phyloP scores from a whole-genome alignment of 768 basidiomycete genomes.

The Auriscalpium microsporum region DNA sequence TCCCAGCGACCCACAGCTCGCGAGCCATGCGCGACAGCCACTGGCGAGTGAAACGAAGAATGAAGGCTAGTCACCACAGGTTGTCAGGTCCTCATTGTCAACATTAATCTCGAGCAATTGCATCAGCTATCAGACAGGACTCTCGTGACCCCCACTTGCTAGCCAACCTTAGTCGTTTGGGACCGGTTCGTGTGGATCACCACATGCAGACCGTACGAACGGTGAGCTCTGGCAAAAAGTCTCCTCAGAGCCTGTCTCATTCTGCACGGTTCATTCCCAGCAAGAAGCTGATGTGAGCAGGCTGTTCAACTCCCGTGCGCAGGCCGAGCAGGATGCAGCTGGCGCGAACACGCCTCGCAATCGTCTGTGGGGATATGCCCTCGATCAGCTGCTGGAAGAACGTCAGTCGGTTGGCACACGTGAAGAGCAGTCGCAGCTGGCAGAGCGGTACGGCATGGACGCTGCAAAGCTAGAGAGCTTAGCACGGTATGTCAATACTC shows the following conservation, averaged over 20 bases:
- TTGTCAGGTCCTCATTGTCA: too few species aligned
- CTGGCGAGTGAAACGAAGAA: conserved; percentile 44
- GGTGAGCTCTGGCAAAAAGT: conserved; percentile 26
- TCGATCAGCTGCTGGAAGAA: conserved; percentile 55
- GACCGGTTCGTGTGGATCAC: conserved; percentile 65
- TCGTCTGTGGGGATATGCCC: conserved; percentile 41
- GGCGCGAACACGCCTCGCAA: conserved; percentile 36
- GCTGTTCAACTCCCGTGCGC: conserved; percentile 45
- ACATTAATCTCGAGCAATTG: too few species aligned
- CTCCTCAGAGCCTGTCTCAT: not conserved
- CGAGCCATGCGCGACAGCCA: conserved; percentile 10
- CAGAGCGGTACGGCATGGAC: conserved; percentile 49
- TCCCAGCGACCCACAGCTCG: conserved; percentile 2
- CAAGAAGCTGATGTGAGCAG: conserved; percentile 24
- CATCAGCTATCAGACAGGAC: conserved; percentile 29
- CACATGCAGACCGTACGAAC: conserved; percentile 42
- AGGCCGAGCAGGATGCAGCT: conserved; percentile 49
- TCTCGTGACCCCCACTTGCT: conserved; percentile 66
- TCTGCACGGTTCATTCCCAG: conserved; percentile 12
- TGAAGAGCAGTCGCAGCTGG: conserved; percentile 41
- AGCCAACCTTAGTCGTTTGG: conserved; percentile 53
- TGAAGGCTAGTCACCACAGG: conserved; percentile 29
- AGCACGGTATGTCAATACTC: conserved; percentile 50
- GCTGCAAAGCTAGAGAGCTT: conserved; percentile 41
- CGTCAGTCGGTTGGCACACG: conserved; percentile 40